phyloP scores from a whole-genome alignment of 2,329 filamentous ascomycete species.

The Stromatinia cepivora region DNA sequence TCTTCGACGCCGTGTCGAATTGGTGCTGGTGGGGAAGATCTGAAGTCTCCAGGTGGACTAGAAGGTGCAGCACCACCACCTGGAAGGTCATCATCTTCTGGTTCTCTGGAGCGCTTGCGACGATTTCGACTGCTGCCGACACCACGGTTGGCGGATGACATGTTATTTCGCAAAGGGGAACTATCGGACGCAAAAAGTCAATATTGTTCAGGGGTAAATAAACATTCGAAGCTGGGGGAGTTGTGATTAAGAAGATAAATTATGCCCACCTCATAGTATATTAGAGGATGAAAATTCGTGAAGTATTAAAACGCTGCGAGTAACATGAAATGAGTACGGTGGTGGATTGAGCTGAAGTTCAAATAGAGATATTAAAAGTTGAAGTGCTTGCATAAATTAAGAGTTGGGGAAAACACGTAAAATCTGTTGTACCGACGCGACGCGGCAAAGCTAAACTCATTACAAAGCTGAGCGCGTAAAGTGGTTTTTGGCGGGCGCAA shows the following conservation, averaged over 20 bases:
- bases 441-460: slow-evolving; percentile 20
- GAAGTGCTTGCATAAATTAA: slow-evolving; percentile 16
- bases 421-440: background rate
- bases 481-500: slow-evolving; percentile 24
- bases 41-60: slow-evolving; percentile 54
- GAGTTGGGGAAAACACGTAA: slow-evolving; percentile 18
- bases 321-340: background rate
- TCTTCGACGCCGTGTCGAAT: slow-evolving; percentile 64
- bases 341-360: slow-evolving; percentile 9
- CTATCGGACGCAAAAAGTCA: slow-evolving; percentile 49
- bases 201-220: slow-evolving; percentile 10
- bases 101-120: slow-evolving; percentile 65
- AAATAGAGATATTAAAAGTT: background rate
- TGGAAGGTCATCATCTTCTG: slow-evolving; percentile 61
- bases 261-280: slow-evolving; percentile 36
- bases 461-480: slow-evolving; percentile 28
- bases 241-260: background rate
- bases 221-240: slow-evolving; percentile 9
- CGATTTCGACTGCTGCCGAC: slow-evolving; percentile 49
- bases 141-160: slow-evolving; percentile 81
- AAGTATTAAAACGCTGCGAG: background rate
- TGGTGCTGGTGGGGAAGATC: slow-evolving; percentile 62
- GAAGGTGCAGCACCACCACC: slow-evolving; percentile 53
- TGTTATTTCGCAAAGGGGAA: slow-evolving; percentile 79
- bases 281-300: background rate